These are phyloP conservation scores for Geotrichum cucujoidarum DNA, from an alignment of 1,139 yeast genomes.

Conservation along the genomic window DNA sequence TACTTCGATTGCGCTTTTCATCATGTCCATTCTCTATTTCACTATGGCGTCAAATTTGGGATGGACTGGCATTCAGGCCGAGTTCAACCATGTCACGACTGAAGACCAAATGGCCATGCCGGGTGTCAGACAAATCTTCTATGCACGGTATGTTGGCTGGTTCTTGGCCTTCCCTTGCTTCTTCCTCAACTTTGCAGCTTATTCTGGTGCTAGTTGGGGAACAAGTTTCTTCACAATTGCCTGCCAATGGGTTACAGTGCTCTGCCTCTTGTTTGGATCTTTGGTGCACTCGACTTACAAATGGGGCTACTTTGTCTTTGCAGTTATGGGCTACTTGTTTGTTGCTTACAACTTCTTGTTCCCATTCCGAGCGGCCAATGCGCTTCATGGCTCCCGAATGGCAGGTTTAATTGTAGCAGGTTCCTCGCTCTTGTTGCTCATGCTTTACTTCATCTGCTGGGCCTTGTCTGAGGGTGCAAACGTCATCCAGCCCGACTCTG, in stretches of 20 bases:
- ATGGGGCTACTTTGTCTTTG: slow-evolving; percentile 58
- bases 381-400: slow-evolving; percentile 12
- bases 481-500: slow-evolving; percentile 58
- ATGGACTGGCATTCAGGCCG: slow-evolving; percentile 50
- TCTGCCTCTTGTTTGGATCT: slow-evolving; percentile 51
- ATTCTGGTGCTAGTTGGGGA: slow-evolving; percentile 42
- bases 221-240: slow-evolving; percentile 42
- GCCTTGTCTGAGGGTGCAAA: slow-evolving; percentile 67
- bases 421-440: slow-evolving; percentile 34
- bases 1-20: slow-evolving; percentile 45
- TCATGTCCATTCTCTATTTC: slow-evolving; percentile 51
- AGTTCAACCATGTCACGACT: slow-evolving; percentile 51
- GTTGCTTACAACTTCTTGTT: slow-evolving; percentile 27
- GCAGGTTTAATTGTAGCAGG: slow-evolving; percentile 18
- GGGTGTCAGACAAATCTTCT: slow-evolving; percentile 58
- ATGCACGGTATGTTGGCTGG: slow-evolving; percentile 63
- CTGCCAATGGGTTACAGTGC: slow-evolving; percentile 47
- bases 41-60: slow-evolving; percentile 67
- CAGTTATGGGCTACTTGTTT: slow-evolving; percentile 30
- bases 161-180: slow-evolving; percentile 57
- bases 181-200: slow-evolving; percentile 45
- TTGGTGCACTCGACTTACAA: slow-evolving; percentile 55
- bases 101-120: slow-evolving; percentile 33
- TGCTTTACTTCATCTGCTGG: slow-evolving; percentile 57
- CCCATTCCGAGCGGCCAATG: slow-evolving; percentile 25